Conservation (phyloP, 2,329 filamentous ascomycete genomes). For the Aspergillus piperis region DNA sequence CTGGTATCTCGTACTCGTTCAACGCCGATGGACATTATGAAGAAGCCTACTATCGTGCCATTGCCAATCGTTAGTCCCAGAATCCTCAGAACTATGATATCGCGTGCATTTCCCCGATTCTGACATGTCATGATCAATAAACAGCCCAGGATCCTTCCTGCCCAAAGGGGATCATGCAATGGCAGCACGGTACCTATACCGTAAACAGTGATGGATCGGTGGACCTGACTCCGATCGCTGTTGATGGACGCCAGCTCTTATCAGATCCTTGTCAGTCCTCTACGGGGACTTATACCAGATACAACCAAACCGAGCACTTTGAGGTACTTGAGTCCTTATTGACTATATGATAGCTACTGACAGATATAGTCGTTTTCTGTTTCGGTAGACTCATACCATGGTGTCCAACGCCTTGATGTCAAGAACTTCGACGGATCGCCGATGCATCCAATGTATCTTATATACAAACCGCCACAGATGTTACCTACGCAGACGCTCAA, state of each 20-base stretch:
- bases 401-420: constrained; percentile 64
- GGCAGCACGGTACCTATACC: constrained; percentile 68
- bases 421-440: constrained; percentile 65
- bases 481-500: constrained; percentile 68
- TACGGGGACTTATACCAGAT: constrained; percentile 62
- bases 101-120: constrained; percentile 8
- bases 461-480: constrained; percentile 65
- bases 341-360: constrained; percentile 10
- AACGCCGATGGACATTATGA: constrained; percentile 68
- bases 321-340: constrained; percentile 48
- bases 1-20: constrained; percentile 75
- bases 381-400: constrained; percentile 61
- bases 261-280: constrained; percentile 65
- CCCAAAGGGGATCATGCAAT: constrained; percentile 68
- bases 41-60: constrained; percentile 68
- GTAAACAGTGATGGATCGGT: constrained; percentile 61
- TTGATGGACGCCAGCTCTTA: constrained; percentile 67
- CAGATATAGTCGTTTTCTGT: constrained; percentile 42
- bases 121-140: constrained; percentile 13
- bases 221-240: constrained; percentile 59
- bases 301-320: constrained; percentile 65
- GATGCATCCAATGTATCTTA: constrained; percentile 68
- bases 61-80: constrained; percentile 64
- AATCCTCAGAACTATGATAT: background rate
- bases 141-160: constrained; percentile 62